These are phyloP conservation scores for Mycena vitilis DNA, from an alignment of 768 basidiomycete genomes.

Conservation along the genomic window DNA sequence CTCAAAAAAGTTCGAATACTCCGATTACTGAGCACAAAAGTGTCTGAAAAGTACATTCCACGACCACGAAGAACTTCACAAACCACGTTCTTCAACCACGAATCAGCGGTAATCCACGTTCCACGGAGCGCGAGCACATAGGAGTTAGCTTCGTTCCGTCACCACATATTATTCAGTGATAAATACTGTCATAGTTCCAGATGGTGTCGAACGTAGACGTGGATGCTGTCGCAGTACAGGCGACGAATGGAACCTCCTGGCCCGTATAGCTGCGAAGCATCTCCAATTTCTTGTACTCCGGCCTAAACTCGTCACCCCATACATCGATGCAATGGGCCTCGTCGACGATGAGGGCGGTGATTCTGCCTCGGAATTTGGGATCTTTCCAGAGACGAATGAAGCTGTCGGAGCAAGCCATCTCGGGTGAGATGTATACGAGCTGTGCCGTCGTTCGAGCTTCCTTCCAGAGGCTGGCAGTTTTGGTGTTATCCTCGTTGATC, in stretches of 20 bases:
- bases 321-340: conserved; percentile 40
- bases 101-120: no score
- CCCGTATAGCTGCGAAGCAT: conserved; percentile 34
- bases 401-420: conserved; percentile 39
- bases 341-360: conserved; percentile 40
- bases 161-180: no score
- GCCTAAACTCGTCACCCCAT: conserved; percentile 39
- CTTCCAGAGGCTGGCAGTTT: neutral
- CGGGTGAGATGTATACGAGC: conserved; percentile 11
- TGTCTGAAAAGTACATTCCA: no score
- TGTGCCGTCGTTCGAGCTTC: neutral
- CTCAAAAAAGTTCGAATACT: no score
- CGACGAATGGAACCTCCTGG: conserved; percentile 41
- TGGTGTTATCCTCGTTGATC: conserved; percentile 19
- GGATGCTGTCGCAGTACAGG: conserved; percentile 42
- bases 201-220: conserved; percentile 29
- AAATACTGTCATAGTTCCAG: no score
- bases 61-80: no score
- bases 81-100: no score
- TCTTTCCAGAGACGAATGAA: conserved; percentile 46
- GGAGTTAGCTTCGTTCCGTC: no score
- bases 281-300: conserved; percentile 36
- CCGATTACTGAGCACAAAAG: no score
- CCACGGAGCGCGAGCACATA: no score
- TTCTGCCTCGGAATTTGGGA: conserved; percentile 38